Conservation (phyloP, 768 basidiomycete species). For the Mycena galopus region DNA sequence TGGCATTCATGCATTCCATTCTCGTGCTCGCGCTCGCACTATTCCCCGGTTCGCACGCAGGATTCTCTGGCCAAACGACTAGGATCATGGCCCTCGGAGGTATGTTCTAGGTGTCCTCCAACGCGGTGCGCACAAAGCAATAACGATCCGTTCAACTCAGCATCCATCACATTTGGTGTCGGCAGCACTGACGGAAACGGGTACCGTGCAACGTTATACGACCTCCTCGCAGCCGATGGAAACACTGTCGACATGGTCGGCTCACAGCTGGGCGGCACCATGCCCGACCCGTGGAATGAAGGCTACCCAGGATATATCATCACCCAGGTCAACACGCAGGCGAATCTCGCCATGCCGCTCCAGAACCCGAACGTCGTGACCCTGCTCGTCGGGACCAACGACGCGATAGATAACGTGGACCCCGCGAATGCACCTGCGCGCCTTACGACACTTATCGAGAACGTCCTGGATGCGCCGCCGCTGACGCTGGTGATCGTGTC, state of each 20-base stretch:
- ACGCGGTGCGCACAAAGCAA: too few relatives aligned
- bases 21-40: neutral
- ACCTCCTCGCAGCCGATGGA: conserved; percentile 27
- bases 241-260: conserved; percentile 26
- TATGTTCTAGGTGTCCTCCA: neutral
- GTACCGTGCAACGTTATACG: conserved; percentile 16
- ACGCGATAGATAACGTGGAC: conserved; percentile 9
- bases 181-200: conserved; percentile 13
- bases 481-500: conserved; percentile 18
- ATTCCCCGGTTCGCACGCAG: neutral
- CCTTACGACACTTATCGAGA: neutral
- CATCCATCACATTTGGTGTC: conserved; percentile 7
- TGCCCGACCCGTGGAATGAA: conserved; percentile 14
- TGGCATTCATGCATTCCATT: neutral
- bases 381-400: conserved; percentile 24
- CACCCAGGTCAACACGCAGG: conserved; percentile 3
- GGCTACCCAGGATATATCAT: conserved; percentile 24
- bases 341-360: neutral
- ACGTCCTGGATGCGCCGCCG: conserved; percentile 14
- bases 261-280: conserved; percentile 7
- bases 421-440: conserved; percentile 9
- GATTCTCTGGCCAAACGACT: neutral
- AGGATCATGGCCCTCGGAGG: conserved; percentile 14
- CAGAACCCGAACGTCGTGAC: conserved; percentile 26
- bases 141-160: neutral